Conservation (phyloP, 805 yeast species). For the Candida ipomoeae region DNA sequence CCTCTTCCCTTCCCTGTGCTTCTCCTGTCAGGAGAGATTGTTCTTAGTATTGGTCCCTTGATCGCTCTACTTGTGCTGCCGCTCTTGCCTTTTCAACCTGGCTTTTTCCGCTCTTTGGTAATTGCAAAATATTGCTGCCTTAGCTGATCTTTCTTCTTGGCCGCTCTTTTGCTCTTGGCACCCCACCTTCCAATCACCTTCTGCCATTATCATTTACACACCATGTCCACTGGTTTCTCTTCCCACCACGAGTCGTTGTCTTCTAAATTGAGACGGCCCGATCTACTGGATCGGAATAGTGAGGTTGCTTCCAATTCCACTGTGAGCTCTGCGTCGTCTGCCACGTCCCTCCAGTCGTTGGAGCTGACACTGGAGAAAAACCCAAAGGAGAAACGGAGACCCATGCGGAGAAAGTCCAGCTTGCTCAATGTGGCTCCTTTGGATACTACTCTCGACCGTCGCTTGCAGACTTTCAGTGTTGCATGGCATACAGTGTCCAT, state of each 20-base stretch:
- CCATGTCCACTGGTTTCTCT: background rate
- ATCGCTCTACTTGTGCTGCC: background rate
- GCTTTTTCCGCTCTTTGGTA: too few relatives aligned
- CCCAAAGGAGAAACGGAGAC: background rate
- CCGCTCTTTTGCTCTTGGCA: background rate
- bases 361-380: background rate
- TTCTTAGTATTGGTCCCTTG: background rate
- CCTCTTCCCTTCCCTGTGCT: background rate
- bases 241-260: background rate
- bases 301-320: background rate
- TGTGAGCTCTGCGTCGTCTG: background rate
- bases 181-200: background rate
- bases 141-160: background rate
- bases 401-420: constrained; percentile 5
- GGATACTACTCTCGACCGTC: constrained; percentile 49
- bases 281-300: background rate
- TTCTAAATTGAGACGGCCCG: constrained; percentile 1
- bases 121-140: too few relatives aligned
- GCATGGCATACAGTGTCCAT: constrained; percentile 73
- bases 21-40: constrained; percentile 2
- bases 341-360: background rate
- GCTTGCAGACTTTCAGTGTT: constrained; percentile 65
- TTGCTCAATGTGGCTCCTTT: constrained; percentile 48
- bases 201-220: background rate
- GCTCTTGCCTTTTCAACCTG: background rate